phyloP scores from a whole-genome alignment of 2,329 filamentous ascomycete species.

The Byssothecium circinans region DNA sequence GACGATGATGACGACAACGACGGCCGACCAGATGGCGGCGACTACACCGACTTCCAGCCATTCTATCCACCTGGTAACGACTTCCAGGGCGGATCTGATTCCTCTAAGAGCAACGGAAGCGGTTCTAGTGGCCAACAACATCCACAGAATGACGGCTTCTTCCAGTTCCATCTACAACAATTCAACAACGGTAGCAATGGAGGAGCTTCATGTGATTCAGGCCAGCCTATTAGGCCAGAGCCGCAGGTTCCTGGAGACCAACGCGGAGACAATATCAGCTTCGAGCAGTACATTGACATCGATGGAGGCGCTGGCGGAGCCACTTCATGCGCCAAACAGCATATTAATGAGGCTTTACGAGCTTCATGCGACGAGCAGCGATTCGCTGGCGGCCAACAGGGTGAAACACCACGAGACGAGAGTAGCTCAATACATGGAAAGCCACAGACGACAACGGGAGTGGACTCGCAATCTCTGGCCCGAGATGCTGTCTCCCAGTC shows the following conservation, averaged over 20 bases:
- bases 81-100: constrained; percentile 17
- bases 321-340: constrained; percentile 5
- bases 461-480: constrained; percentile 32
- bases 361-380: neutral
- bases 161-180: constrained; percentile 37
- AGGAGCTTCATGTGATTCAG: constrained; percentile 5
- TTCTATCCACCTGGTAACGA: constrained; percentile 22
- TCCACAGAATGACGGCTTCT: constrained; percentile 26
- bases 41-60: constrained; percentile 23
- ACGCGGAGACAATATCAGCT: neutral
- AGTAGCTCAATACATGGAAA: constrained; percentile 11
- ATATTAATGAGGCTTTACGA: constrained; percentile 7
- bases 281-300: neutral
- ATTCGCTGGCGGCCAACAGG: neutral
- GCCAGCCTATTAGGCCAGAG: constrained; percentile 8
- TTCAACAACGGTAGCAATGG: constrained; percentile 14
- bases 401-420: neutral
- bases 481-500: constrained; percentile 35
- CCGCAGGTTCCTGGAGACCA: neutral
- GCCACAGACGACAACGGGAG: constrained; percentile 22
- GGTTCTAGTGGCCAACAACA: constrained; percentile 17
- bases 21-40: constrained; percentile 26
- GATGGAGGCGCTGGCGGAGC: constrained; percentile 11
- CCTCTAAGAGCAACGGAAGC: constrained; percentile 20
- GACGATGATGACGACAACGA: constrained; percentile 30